Evolutionary conservation across 371 early-diverging fungal species (phyloP), one percentile per base, ranked within the genome.

Genomic region (Dichotomocladium elegans): DNA sequence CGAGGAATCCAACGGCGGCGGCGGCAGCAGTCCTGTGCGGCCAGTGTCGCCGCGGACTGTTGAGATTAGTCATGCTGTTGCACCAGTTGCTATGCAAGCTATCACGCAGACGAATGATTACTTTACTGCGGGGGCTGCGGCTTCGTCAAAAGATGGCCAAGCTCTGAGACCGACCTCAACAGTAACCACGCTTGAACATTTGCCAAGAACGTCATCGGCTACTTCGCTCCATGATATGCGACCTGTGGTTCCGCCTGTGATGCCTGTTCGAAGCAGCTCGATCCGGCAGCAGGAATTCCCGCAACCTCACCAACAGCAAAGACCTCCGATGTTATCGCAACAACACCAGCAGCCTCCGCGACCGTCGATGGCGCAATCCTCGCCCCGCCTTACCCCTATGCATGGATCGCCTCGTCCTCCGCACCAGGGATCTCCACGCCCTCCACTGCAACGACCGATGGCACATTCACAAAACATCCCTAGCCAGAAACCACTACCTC

Each of bases 31-130:
- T 4, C 52, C 40, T 42, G 22, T 47, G 1, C 47, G 57, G 34
- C 57, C 57, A 7, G 57, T 56, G 26, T 56, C 57, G 24, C 57
- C 57, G 14, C 48, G 57, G 5, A 48, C 57, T 41, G 40, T 56
- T 17, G 57, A 56, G 42, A 49, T 56, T 26, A 48, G 43, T 19
- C 57, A 56, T 14, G 49, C 44, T 41, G 57, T 49, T 30, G 42
- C 57, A 24, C 50, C 50, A 8, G 57, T 49, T 9, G 57, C 57
- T 9, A 56, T 56, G 57, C 57, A 56, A 30, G 57, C 57, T 3
- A 45, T 49, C 19, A 56, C 57, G 11, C 57, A 56, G 28, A 40
- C 28, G 6, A 56, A 42, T 17, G 57, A 56, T 19, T 54, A 45
- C 26, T 45, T 54, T 24, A 45, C n/a, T n/a, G n/a, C n/a, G n/a